A percentile compares a stretch with the other conserved stretches of the same genome.
These are phyloP conservation scores for Hypoxylon cercidicola DNA, from an alignment of 495 filamentous ascomycete species.

Conservation along the genomic window DNA sequence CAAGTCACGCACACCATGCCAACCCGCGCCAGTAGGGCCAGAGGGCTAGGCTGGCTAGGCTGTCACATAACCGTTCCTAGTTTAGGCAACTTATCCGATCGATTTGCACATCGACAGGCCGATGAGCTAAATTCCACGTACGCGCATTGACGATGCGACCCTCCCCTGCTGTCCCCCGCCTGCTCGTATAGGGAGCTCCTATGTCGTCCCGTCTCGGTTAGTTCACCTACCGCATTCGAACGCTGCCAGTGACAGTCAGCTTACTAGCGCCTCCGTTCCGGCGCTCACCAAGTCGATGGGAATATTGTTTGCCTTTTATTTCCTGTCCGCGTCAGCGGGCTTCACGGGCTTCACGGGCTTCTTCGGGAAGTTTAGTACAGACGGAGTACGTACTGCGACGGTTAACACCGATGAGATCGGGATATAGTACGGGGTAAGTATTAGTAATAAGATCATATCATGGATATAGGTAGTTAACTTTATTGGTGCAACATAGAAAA, in stretches of 20 bases:
- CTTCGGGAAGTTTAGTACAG: conserved; percentile 3
- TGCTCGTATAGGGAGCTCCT: conserved; percentile 19
- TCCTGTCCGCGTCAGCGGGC: conserved; percentile 10
- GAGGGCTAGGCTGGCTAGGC: conserved; percentile 22
- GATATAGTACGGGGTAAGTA: conserved; percentile 2
- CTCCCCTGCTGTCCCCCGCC: conserved; percentile 10
- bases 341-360: neutral
- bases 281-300: conserved; percentile 3
- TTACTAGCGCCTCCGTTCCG: conserved; percentile 31
- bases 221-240: conserved; percentile 21
- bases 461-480: conserved; percentile 1
- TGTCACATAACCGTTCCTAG: conserved; percentile 23
- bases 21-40: conserved; percentile 8
- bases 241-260: conserved; percentile 30
- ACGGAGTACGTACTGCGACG: neutral
- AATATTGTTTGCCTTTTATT: conserved; percentile 14
- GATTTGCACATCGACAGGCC: conserved; percentile 21
- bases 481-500: neutral
- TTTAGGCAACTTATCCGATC: conserved; percentile 39
- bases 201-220: conserved; percentile 27
- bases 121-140: conserved; percentile 27
- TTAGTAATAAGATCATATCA: conserved; percentile 10
- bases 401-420: conserved; percentile 1
- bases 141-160: conserved; percentile 6
- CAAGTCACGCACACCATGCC: conserved; percentile 10